Base-by-base conservation (phyloP, 192 early-diverging fungal genomes). In the Rhizoclosmatium globosum region DNA sequence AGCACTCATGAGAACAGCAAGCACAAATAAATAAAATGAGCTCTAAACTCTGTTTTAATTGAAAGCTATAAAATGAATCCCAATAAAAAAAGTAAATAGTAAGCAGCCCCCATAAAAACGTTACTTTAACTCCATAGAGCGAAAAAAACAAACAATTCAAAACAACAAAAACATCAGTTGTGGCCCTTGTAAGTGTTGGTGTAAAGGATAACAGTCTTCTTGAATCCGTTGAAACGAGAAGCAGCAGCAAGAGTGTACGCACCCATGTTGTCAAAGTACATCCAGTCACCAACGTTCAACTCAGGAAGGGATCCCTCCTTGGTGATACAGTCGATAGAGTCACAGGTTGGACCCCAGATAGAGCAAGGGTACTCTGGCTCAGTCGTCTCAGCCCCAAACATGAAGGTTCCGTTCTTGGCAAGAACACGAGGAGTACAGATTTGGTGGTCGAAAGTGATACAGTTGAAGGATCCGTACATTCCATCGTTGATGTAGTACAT, bases 401-500 rank as follows among this genome's bases (percentile, higher is more conserved):
- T 44, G 68, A 86, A 86, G 47, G 65, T 66, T 71, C 88, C 89
- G 50, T 72, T 47, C 42, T 85, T 82, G 60, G 84, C 76, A 43
- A 97, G 89, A 56, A 94, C 90, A 41, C 91, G 81, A 41, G 97
- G 93, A 47, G 83, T 68, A 39, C 94, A 93, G 45, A 88, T 74
- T 74, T 92, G 92, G 84, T 99, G 97, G 85, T 99, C 98, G 86
- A 97, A 99, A 71, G 95, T 92, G 87, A 98, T 93, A 87, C 96
- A 97, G 90, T 99, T 99, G 90, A 99, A 98, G 82, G 92, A 92
- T 64, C 95, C 97, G 80, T 99, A 99, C 87, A 97, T 92, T 64
- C 98, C 98, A 81, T 99, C 98, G 82, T 99, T 99, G 84, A 99
- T 92, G 86, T 99, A 99, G 87, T 99, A 91, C 92, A 92, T 92